Evolutionary conservation across 495 filamentous ascomycete species (phyloP), one percentile per base, ranked within the genome.

Genomic region (Tuber aestivum): DNA sequence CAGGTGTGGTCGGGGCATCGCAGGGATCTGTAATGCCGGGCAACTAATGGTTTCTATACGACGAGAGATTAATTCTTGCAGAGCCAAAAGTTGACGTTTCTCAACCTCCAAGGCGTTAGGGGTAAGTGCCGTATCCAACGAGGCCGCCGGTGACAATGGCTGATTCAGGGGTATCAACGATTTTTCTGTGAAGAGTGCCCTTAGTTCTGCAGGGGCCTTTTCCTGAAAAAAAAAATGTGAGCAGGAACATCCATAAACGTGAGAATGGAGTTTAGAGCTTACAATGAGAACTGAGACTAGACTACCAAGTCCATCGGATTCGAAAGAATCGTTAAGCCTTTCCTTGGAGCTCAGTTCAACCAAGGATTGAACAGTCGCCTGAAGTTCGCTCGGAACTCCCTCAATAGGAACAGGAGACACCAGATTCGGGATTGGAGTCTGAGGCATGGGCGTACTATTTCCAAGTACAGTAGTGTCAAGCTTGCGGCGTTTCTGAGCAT

Each of bases 271-370:
- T 32, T 32, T 65, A 65, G 56, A 27, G 65, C 72, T 72, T 75
- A 79, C 78, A 38, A 79, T 70, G 41, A 79, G 72, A 72, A 72
- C 76, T 44, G 78, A 73, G 79, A 79, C 78, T 21, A 79, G 50
- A 40, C 32, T 72, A 32, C 48, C 78, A 12, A 79, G 78, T 12
- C 38, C 61, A 27, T 72, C 73, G 18, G 56, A 61, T 41, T 65
- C 75, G 32, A 79, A 44, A 38, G 76, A 61, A 18, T 70, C 44
- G 7, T 75, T 72, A 41, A 70, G 68, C 18, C 72, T 44, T 10
- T 37, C 41, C 38, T 76, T 68, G 18, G 76, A 73, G 4, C 76
- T 74, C 70, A 79, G 75, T 48, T 79, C 78, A 23, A 79, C 35
- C 32, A 79, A 50, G 61, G 72, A 72, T 23, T 79, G 76, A 40